Base-by-base conservation (phyloP, 768 basidiomycete genomes). In the Agaricus bisporus region DNA sequence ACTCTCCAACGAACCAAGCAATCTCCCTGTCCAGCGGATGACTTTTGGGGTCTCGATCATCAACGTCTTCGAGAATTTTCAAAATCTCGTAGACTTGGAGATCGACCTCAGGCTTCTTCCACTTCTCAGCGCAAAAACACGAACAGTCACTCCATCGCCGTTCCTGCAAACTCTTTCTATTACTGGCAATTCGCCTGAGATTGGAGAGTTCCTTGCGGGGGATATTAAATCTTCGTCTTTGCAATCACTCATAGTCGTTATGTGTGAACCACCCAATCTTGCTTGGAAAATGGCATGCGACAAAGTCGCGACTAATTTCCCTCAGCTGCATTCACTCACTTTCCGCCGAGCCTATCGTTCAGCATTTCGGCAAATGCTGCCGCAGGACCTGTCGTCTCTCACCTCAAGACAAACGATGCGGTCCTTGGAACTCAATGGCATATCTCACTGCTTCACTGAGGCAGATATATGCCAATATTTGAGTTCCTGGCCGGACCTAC, bases 21-120 rank as follows among this genome's bases (percentile, higher is more conserved):
- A 28, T 10, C 5, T 22, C 15, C 20, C 26, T 29, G n/a, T 50
- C 25, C 49, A 26, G 17, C 49, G 39, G n/a, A 18, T 29, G 14
- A 11, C 38, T 10, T 41, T 37, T 17, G 49, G 39, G n/a, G 38
- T 32, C n/a, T 38, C 49, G 12, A 41, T 50, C 26, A 14, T 28
- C 18, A 25, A 28, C 20, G 39, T 41, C 49, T 41, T 50, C 36
- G 49, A 50, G 49, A 41, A 29, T 8, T 22, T 50, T 28, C 49
- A n/a, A 37, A 28, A 50, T 17, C 49, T 50, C 25, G 38, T 25
- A 29, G 49, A 50, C 26, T 22, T 50, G 22, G 39, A 50, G 49
- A 41, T 50, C 29, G 49, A 50, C 39, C 39, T 50, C 41, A 50
- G 49, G 14, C 25, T 50, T 9, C 41, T 50, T 41, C 49, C 49